Evolutionary conservation across 1,139 yeast species (phyloP).

Genomic region (Geotrichum australiense): DNA sequence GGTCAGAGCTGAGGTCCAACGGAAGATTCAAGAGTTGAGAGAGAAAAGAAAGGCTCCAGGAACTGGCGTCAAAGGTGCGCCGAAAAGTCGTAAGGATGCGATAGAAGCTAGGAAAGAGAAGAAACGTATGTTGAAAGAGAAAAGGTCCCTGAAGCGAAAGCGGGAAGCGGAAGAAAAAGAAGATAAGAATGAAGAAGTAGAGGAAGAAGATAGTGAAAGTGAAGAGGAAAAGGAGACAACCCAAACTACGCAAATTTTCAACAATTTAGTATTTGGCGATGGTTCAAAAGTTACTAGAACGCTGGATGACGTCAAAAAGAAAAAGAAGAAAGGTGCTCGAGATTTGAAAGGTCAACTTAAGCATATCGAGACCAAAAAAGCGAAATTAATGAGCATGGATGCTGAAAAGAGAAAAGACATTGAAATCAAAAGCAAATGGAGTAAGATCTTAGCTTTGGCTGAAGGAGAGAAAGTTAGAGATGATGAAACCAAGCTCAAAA

Average conservation of each 20-base stretch:
- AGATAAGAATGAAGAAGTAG: slow-evolving; percentile 6
- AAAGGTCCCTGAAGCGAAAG: slow-evolving; percentile 34
- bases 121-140: slow-evolving; percentile 41
- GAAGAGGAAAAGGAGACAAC: slow-evolving; percentile 24
- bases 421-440: slow-evolving; percentile 79
- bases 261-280: slow-evolving; percentile 75
- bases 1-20: slow-evolving; percentile 64
- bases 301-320: slow-evolving; percentile 53
- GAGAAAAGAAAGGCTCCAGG: slow-evolving; percentile 93
- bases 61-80: slow-evolving; percentile 68
- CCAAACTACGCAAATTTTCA: slow-evolving; percentile 49
- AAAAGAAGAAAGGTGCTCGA: slow-evolving; percentile 72
- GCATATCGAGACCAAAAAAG: slow-evolving; percentile 67
- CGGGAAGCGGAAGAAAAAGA: slow-evolving; percentile 15
- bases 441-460: slow-evolving; percentile 71
- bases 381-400: slow-evolving; percentile 52
- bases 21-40: slow-evolving; percentile 59
- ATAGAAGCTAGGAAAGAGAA: slow-evolving; percentile 35
- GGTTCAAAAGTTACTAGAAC: slow-evolving; percentile 80
- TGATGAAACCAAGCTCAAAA: slow-evolving; percentile 79
- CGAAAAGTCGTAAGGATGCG: slow-evolving; percentile 47
- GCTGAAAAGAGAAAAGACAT: slow-evolving; percentile 55
- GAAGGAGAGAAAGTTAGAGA: slow-evolving; percentile 85
- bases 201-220: slow-evolving; percentile 22
- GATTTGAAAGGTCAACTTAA: slow-evolving; percentile 80